These are phyloP conservation scores for Penicillium sp. DNA, from an alignment of 2,329 filamentous ascomycete species.

Conservation along the genomic window DNA sequence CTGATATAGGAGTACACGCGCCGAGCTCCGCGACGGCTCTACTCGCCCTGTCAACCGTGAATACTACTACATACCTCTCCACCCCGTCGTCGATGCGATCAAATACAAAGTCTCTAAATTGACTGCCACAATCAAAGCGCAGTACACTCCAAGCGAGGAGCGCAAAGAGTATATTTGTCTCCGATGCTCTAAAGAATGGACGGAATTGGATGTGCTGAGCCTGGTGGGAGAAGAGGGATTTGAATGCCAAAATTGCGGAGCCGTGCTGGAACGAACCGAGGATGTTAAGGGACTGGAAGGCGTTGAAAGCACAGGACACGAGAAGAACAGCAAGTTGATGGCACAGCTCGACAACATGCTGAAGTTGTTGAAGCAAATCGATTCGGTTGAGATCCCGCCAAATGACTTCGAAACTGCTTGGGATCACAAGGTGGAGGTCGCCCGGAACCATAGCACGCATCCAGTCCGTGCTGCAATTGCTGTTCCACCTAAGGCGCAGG, in stretches of 20 bases:
- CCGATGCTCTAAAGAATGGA: conserved; percentile 83
- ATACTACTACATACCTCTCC: conserved; percentile 97
- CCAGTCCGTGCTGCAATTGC: conserved; percentile 45
- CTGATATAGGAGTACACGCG: conserved; percentile 64
- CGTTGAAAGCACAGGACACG: conserved; percentile 50
- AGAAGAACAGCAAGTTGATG: conserved; percentile 54
- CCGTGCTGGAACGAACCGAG: conserved; percentile 47
- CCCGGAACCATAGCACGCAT: conserved; percentile 46
- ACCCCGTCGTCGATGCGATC: conserved; percentile 90
- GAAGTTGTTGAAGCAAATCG: conserved; percentile 51
- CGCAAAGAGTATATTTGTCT: conserved; percentile 89
- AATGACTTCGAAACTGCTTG: conserved; percentile 54
- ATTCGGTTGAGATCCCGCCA: conserved; percentile 49
- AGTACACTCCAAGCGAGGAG: conserved; percentile 77
- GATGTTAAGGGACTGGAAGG: conserved; percentile 47
- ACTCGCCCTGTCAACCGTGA: conserved; percentile 81
- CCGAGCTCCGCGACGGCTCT: conserved; percentile 77
- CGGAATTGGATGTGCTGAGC: conserved; percentile 85
- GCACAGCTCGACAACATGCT: conserved; percentile 50
- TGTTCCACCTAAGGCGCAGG: conserved; percentile 41
- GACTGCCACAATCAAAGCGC: conserved; percentile 83
- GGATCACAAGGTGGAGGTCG: conserved; percentile 50
- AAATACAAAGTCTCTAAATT: conserved; percentile 91
- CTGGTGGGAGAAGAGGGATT: conserved; percentile 70
- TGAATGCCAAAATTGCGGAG: conserved; percentile 75